phyloP scores from a whole-genome alignment of 1,284 basidiomycete genomes.

The Puccinia sorghi region DNA sequence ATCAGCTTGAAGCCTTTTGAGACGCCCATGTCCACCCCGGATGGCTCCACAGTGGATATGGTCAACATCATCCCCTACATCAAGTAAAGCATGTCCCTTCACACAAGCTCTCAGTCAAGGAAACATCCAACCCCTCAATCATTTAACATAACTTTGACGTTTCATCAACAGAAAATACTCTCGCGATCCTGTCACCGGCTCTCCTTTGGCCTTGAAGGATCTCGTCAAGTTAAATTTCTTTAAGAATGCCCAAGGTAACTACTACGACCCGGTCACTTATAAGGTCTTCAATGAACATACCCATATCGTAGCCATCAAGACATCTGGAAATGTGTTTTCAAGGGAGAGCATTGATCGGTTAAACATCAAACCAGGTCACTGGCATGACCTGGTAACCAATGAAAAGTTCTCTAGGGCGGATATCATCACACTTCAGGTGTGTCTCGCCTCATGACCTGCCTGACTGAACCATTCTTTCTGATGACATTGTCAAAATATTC shows the following conservation, averaged over 20 bases:
- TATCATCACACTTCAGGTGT: constrained; percentile 88
- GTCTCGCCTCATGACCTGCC: constrained; percentile 59
- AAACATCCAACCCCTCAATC: constrained; percentile 28
- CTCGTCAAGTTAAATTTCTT: constrained; percentile 87
- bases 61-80: constrained; percentile 66
- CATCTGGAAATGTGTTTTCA: constrained; percentile 79
- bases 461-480: background rate
- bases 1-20: constrained; percentile 87
- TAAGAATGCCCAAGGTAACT: constrained; percentile 57
- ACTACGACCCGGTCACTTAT: constrained; percentile 60
- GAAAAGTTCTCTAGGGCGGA: constrained; percentile 80
- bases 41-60: constrained; percentile 57
- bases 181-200: constrained; percentile 83
- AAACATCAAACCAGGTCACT: constrained; percentile 69
- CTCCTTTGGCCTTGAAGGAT: constrained; percentile 72
- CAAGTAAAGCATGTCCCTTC: constrained; percentile 69
- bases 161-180: constrained; percentile 63
- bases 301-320: constrained; percentile 59
- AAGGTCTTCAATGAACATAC: constrained; percentile 64
- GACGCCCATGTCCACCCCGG: constrained; percentile 75
- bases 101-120: background rate
- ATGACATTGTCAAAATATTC: constrained; percentile 13
- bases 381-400: constrained; percentile 81
- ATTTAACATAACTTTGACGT: constrained; percentile 27
- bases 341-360: constrained; percentile 68